Base-by-base conservation (phyloP, 2,329 filamentous ascomycete genomes). In the Botrytis porri region DNA sequence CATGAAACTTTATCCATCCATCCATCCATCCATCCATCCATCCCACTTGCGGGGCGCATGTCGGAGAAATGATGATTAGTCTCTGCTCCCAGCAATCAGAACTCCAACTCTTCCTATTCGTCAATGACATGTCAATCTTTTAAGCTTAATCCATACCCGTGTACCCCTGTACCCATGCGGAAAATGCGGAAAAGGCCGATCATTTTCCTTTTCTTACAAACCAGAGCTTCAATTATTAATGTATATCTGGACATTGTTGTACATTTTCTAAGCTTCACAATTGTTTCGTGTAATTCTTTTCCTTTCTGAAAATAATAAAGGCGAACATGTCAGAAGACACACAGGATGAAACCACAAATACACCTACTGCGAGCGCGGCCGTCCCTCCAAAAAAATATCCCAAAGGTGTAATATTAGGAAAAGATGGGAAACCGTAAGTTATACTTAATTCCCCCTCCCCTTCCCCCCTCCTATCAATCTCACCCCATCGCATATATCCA, bases 401-500 rank as follows among this genome's bases (percentile, higher is more conserved):
- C 25, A 93, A 91, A 79, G 92, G 92, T 75, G 86, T 95, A 3
- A 87, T 95, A 54, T 83, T 95, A 51, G 93, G 91, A 63, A 91
- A 91, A 75, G 92, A 96, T 83, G 93, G 93, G 72, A 96, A 96
- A 83, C 93, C 93, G 93, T 95, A 83, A 85, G 92, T 83, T 22
- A 32, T 22, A 37, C 25, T 6, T 51, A 1, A 6, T n/a, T 14
- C 25, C 48, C 2, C n/a, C 25, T 16, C 10, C 14, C 29, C 45
- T 29, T 14, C 39, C 20, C 18, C 12, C 25, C 12, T n/a, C 35
- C 22, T 61, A 35, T 8, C 35, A n/a, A n/a, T 60, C 32, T 1
- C 20, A 54, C 70, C 51, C 73, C 20, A 22, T 48, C 43, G 16
- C 18, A 20, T 1, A 48, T 9, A 48, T 25, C 22, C 22, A 14